Conservation (phyloP, 805 yeast species). For the Isabelozyma gotoi region DNA sequence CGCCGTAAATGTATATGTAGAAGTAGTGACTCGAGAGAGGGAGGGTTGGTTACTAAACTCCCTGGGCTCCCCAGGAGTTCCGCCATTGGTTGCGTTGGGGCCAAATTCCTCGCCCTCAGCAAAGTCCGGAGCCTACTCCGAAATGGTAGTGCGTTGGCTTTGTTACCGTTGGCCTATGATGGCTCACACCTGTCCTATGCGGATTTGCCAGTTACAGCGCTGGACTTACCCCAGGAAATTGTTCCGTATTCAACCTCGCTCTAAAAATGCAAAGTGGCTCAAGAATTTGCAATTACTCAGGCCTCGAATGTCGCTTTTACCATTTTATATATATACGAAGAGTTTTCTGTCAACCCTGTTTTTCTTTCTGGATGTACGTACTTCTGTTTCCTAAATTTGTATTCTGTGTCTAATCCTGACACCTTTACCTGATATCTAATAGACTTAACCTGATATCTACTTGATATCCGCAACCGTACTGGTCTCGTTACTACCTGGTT, state of each 20-base stretch:
- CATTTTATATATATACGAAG: not conserved
- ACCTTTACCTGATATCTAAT: no score
- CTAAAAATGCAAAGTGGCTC: not conserved
- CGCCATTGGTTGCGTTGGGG: not conserved
- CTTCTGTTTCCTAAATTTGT: no score
- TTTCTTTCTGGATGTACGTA: not conserved
- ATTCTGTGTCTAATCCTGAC: no score
- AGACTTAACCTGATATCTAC: no score
- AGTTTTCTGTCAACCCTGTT: not conserved
- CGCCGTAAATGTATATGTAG: no score
- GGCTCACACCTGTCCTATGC: constrained; percentile 6
- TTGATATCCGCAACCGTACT: no score
- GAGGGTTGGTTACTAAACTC: no score
- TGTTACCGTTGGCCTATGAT: not conserved
- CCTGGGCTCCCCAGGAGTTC: no score
- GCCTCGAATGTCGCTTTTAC: not conserved
- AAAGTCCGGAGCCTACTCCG: not conserved
- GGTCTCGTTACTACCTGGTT: no score
- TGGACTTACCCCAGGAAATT: constrained; percentile 11
- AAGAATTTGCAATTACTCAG: not conserved
- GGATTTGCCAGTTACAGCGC: constrained; percentile 2
- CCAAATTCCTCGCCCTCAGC: not conserved
- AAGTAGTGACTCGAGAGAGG: no score
- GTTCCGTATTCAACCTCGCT: constrained; percentile 6
- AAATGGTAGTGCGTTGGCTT: not conserved